Evolutionary conservation across 176 grass and related monocot species (phyloP), one percentile per base, ranked within the genome.

Genomic region (Poa pratensis): DNA sequence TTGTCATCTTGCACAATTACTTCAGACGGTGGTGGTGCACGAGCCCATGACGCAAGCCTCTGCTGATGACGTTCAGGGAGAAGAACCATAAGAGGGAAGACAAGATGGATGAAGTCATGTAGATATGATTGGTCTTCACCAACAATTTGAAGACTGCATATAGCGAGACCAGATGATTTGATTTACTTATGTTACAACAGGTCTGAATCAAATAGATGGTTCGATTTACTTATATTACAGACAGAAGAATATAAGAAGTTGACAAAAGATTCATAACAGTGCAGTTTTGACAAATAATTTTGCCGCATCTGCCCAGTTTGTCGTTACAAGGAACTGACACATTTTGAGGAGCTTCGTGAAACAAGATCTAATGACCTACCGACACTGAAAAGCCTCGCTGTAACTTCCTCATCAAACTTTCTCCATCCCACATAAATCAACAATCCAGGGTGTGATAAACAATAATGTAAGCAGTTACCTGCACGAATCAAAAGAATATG

Each of bases 371-470:
- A 46, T 58, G 66, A 20, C 22, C 20, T 18, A 60, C 6, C 0
- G 10, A 50, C 20, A 62, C 37, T 83, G 11, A 3, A 82, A 73
- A 83, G 4, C 53, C 13, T 74, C 3, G 17, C 2, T 35, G 14
- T 69, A 35, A 70, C 35, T 48, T 73, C n/a, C 62, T 23, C 18
- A 39, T 14, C 42, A 35, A 35, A 50, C 42, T 73, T 63, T 35
- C 54, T 34, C 17, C 80, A 60, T 42, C 53, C 53, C 16, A 73
- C 4, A 6, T 43, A 42, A 73, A 32, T 73, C 51, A 82, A 82
- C 35, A 72, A 45, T 59, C 35, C n/a, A 82, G 51, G 68, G 6
- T 73, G 23, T 73, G 68, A 73, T 83, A 30, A 73, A n/a, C 22
- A 73, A 74, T 27, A 43, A 46, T 20, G 37, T 60, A 73, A 72